Percentiles rank a stretch among this genome's conserved stretches.
Evolutionary conservation across 2,329 filamentous ascomycete genomes (phyloP).

Genomic region (Monilinia vaccinii-corymbosi): DNA sequence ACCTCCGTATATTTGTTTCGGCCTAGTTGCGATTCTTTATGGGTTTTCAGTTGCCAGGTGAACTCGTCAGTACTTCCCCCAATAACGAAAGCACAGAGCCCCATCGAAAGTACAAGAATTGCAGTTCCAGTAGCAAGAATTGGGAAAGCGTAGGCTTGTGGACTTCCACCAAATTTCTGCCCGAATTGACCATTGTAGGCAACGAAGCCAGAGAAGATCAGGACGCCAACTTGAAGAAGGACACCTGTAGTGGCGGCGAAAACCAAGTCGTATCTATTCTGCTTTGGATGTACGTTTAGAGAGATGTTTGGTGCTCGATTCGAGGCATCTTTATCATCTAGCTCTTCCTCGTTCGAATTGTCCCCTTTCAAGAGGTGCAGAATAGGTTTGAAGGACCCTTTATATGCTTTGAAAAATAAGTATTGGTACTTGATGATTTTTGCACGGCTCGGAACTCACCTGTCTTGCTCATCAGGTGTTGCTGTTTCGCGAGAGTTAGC

Average conservation of each 20-base stretch:
- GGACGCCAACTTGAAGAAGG: background rate
- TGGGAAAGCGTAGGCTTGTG: background rate
- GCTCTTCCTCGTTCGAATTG: too few relatives aligned
- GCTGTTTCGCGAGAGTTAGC: too few relatives aligned
- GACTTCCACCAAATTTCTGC: background rate
- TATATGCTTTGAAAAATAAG: background rate
- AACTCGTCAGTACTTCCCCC: background rate
- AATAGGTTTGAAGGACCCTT: background rate
- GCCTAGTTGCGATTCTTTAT: background rate
- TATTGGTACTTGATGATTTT: too few relatives aligned
- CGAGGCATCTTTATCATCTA: background rate
- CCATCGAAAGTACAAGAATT: background rate
- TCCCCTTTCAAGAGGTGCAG: too few relatives aligned
- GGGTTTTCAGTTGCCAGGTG: background rate
- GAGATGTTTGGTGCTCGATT: background rate
- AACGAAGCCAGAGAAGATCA: background rate
- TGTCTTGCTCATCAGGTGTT: too few relatives aligned
- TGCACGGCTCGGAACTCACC: too few relatives aligned
- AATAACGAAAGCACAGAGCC: background rate
- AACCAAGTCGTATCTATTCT: background rate
- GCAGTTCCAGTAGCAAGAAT: background rate
- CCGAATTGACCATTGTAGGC: background rate
- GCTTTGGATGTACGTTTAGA: background rate
- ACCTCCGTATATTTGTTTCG: too few relatives aligned
- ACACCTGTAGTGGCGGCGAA: background rate